These are phyloP conservation scores for Elaeis guineensis DNA, from an alignment of 176 grass and related monocot species.

Conservation along the genomic window DNA sequence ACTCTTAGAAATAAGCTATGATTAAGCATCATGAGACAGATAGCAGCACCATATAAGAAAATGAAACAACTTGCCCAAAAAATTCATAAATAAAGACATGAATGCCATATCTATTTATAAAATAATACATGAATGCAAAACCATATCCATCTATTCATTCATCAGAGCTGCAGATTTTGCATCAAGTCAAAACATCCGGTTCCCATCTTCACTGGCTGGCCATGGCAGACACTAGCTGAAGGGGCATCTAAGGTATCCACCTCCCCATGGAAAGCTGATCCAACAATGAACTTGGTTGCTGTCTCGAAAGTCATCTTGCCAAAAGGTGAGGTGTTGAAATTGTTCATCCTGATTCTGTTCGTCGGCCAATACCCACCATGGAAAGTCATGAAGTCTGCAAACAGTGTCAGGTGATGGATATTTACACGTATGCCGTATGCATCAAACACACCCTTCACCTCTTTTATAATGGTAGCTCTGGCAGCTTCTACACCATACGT, in stretches of 20 bases:
- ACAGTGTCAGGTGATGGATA: constrained; percentile 57
- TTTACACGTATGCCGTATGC: constrained; percentile 60
- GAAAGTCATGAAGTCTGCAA: constrained; percentile 87
- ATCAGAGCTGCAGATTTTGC: constrained; percentile 30
- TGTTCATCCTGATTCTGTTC: constrained; percentile 52
- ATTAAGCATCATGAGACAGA: too few relatives aligned
- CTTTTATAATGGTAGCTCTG: constrained; percentile 49
- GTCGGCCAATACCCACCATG: constrained; percentile 65
- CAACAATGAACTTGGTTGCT: constrained; percentile 68
- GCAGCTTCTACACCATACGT: constrained; percentile 83
- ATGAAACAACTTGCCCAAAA: too few relatives aligned
- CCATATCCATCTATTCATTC: background rate
- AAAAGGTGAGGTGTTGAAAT: constrained; percentile 71
- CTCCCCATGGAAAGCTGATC: constrained; percentile 68
- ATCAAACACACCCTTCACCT: constrained; percentile 48
- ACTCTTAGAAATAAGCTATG: too few relatives aligned
- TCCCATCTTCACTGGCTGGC: constrained; percentile 72
- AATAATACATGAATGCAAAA: too few relatives aligned
- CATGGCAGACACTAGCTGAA: constrained; percentile 70
- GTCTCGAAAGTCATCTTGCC: constrained; percentile 91
- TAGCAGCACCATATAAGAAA: too few relatives aligned
- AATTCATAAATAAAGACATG: too few relatives aligned
- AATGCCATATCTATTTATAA: too few relatives aligned
- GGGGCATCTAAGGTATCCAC: constrained; percentile 43
- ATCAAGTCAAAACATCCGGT: constrained; percentile 64